phyloP scores from a whole-genome alignment of 805 yeast genomes.

The Metschnikowia kunwiensis region DNA sequence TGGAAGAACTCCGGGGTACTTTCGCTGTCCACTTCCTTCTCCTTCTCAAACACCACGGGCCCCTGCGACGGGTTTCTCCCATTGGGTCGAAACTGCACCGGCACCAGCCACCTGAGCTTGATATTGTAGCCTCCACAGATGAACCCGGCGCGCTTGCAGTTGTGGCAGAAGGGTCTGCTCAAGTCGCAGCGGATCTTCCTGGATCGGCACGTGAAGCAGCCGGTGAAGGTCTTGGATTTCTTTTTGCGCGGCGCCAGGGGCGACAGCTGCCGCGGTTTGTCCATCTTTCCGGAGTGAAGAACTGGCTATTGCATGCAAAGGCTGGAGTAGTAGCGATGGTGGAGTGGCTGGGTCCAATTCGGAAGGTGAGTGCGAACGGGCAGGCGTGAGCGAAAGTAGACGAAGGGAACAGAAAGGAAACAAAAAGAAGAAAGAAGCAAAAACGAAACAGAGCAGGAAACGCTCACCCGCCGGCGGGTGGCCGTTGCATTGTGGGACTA shows the following conservation, averaged over 20 bases:
- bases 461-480: too few species aligned
- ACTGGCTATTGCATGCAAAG: too few species aligned
- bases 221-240: conserved; percentile 67
- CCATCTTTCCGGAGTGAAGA: too few species aligned
- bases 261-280: conserved; percentile 2
- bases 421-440: neutral
- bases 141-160: conserved; percentile 65
- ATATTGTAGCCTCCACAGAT: conserved; percentile 82
- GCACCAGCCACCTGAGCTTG: conserved; percentile 73
- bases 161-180: conserved; percentile 62
- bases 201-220: conserved; percentile 84
- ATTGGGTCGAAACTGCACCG: conserved; percentile 34
- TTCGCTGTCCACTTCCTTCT: conserved; percentile 15
- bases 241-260: conserved; percentile 2
- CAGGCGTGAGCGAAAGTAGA: conserved; percentile 4
- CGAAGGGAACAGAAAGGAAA: neutral
- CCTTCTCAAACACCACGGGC: conserved; percentile 30
- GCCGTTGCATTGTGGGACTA: too few species aligned
- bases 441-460: neutral
- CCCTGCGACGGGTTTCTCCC: conserved; percentile 29
- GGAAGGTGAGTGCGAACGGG: conserved; percentile 11
- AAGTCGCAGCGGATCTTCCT: conserved; percentile 81
- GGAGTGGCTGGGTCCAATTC: too few species aligned
- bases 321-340: too few species aligned
- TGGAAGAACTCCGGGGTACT: conserved; percentile 49